Percentiles rank a stretch among this genome's conserved stretches.
phyloP scores from a whole-genome alignment of 1,139 yeast genomes.

The Sugiyamaella xylanicola region DNA sequence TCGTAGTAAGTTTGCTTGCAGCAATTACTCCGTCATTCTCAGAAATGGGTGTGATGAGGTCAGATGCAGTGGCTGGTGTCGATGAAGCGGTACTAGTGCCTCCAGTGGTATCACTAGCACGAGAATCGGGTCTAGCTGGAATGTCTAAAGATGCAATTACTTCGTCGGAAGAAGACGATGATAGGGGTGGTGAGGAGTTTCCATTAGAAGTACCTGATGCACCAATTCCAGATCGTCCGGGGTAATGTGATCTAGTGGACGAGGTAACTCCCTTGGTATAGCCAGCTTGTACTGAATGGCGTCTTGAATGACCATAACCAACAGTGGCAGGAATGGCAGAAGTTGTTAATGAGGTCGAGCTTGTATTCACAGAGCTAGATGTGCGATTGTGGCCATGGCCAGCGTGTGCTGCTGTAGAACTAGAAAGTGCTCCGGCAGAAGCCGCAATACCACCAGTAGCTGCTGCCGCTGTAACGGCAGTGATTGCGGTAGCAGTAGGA shows the following conservation, averaged over 20 bases:
- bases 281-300: slow-evolving; percentile 37
- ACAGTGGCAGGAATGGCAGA: slow-evolving; percentile 17
- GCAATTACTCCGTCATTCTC: slow-evolving; percentile 20
- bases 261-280: slow-evolving; percentile 32
- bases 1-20: slow-evolving; percentile 20
- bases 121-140: slow-evolving; percentile 26
- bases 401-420: not conserved
- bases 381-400: slow-evolving; percentile 16
- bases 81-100: slow-evolving; percentile 1
- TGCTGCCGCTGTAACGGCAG: slow-evolving; percentile 15
- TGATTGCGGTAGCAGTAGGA: slow-evolving; percentile 5
- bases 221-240: slow-evolving; percentile 4
- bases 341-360: slow-evolving; percentile 13
- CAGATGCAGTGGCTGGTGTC: not conserved
- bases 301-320: slow-evolving; percentile 28
- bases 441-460: slow-evolving; percentile 7
- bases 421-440: not conserved
- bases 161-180: slow-evolving; percentile 29
- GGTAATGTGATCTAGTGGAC: slow-evolving; percentile 19
- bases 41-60: slow-evolving; percentile 25
- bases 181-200: slow-evolving; percentile 19
- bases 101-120: slow-evolving; percentile 7
- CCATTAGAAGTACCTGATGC: not conserved
- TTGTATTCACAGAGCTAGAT: slow-evolving; percentile 17
- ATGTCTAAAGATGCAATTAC: slow-evolving; percentile 33